phyloP scores from a whole-genome alignment of 352 stramenopile species.

The Globisporangium abappressorium region DNA sequence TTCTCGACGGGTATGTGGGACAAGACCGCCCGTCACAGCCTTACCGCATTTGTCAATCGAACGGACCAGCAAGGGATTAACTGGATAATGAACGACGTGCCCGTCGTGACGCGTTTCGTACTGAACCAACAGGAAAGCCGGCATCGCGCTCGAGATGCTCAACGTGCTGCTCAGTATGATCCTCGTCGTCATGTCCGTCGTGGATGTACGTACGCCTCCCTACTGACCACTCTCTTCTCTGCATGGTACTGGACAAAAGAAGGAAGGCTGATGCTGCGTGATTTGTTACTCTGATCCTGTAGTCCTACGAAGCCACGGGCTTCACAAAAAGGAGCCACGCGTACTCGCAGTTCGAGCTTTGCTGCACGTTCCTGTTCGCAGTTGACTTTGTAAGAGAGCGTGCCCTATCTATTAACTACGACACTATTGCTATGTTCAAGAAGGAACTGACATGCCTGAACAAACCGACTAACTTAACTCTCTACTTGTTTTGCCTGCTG shows the following conservation, averaged over 20 bases:
- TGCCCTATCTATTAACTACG: no score
- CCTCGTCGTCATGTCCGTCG: constrained; percentile 40
- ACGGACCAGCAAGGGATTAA: neutral
- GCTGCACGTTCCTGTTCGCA: constrained; percentile 48
- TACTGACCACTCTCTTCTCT: no score
- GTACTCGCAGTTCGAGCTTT: constrained; percentile 23
- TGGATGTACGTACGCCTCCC: constrained; percentile 20
- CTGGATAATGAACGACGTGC: neutral
- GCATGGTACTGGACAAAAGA: no score
- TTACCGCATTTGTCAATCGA: neutral
- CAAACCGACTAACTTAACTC: no score
- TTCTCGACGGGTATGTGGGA: constrained; percentile 38
- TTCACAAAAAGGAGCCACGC: constrained; percentile 11
- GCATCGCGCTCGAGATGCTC: constrained; percentile 34
- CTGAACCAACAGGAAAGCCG: constrained; percentile 18
- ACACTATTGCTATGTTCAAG: no score
- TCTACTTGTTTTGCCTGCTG: no score
- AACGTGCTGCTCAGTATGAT: constrained; percentile 49
- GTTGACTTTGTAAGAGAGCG: constrained; percentile 37
- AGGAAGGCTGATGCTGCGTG: no score
- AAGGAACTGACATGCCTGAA: no score
- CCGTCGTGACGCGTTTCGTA: neutral
- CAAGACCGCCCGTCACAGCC: neutral
- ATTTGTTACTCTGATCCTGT: neutral
- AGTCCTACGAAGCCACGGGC: constrained; percentile 33